phyloP scores from a whole-genome alignment of 306 rosid species.

The Prunus mongolica region DNA sequence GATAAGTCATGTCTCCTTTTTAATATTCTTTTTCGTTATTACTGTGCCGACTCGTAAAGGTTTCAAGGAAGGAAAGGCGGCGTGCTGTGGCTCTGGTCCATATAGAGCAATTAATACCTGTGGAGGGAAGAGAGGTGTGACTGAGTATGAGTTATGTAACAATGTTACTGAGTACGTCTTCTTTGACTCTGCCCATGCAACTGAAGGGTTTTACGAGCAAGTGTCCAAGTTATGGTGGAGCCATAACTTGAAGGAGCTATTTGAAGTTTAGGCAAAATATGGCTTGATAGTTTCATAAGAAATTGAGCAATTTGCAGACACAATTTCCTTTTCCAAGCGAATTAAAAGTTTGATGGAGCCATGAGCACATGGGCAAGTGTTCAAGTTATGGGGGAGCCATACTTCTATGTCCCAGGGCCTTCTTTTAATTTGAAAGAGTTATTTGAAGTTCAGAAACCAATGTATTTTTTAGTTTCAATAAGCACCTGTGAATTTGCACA shows the following conservation, averaged over 20 bases:
- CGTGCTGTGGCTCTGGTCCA: slow-evolving; percentile 41
- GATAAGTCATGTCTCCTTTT: too few species aligned
- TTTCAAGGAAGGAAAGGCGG: slow-evolving; percentile 30
- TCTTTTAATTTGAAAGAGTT: too few species aligned
- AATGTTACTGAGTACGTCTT: slow-evolving; percentile 31
- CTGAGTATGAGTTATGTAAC: slow-evolving; percentile 35
- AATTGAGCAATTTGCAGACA: too few species aligned
- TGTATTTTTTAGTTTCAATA: not conserved
- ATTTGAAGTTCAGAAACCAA: not conserved
- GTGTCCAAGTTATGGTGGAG: slow-evolving; percentile 39
- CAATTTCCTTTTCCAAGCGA: too few species aligned
- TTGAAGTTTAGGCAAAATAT: slow-evolving; percentile 13
- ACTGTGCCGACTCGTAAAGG: not conserved
- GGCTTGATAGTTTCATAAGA: too few species aligned
- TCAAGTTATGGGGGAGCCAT: too few species aligned
- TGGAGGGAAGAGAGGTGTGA: slow-evolving; percentile 43
- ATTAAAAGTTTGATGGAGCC: too few species aligned
- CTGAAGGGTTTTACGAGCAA: slow-evolving; percentile 27
- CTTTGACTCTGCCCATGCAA: slow-evolving; percentile 47
- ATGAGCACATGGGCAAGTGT: too few species aligned
- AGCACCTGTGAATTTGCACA: too few species aligned
- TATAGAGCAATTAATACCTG: slow-evolving; percentile 21
- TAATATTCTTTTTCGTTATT: not conserved
- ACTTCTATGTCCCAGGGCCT: too few species aligned
- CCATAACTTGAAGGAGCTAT: slow-evolving; percentile 33